Base-by-base conservation (phyloP, 352 stramenopile genomes). In the Saprolegnia parasitica region DNA sequence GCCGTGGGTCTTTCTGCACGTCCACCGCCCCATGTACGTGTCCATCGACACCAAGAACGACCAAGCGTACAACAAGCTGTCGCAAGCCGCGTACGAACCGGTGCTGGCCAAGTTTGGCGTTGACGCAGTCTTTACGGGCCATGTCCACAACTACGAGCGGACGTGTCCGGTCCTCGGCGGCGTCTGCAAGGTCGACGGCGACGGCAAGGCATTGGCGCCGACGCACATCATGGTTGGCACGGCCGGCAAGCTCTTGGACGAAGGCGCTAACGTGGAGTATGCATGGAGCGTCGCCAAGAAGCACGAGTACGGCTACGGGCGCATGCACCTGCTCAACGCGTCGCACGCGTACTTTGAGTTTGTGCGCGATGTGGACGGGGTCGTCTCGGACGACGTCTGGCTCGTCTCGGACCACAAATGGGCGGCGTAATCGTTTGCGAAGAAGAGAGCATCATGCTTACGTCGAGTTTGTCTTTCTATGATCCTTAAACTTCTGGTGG, bases 91-190 rank as follows among this genome's bases (percentile, higher is more conserved):
- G 18, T 67, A 87, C 6, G 80, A 89, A 54, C 73, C 77, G 23
- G 67, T 86, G 50, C 63, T 86, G n/a, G 71, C 71, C 2, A 71
- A 80, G 52, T 81, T 86, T 29, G 74, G 77, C 45, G 78, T 89
- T 15, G 80, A 89, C 63, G 65, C 84, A 13, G 81, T 89, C 20
- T 88, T 87, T 46, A 65, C 78, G 11, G 80, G 80, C 52, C 81
- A 89, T 65, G 79, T 82, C 26, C 81, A 88, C 64, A 79, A 77
- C 56, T 89, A 89, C 63, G 81, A 88, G 55, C 80, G 80, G 56
- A 88, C 80, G 15, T 86, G 77, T 26, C 71, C 80, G 5, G 80
- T 89, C 32, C 47, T 83, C n/a, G 35, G 42, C 35, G 16, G 65
- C 74, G 80, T 23, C 73, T 80, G 52, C 71, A 72, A n/a, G 84